phyloP scores from a whole-genome alignment of 768 basidiomycete species.

The Russula dissimulans region DNA sequence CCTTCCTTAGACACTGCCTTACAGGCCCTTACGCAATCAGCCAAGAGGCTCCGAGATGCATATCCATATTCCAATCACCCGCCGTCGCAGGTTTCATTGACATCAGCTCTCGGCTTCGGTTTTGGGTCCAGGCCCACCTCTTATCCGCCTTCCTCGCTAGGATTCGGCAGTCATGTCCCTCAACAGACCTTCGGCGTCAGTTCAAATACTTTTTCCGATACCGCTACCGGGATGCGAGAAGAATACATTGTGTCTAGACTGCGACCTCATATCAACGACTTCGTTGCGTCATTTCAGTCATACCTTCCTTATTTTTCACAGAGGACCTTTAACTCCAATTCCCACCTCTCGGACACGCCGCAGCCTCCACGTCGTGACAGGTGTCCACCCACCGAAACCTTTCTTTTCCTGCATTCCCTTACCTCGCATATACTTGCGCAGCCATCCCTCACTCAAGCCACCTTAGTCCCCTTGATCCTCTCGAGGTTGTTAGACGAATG shows the following conservation, averaged over 20 bases:
- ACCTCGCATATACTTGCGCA: conserved; percentile 61
- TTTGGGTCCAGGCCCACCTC: conserved; percentile 20
- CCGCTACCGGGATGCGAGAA: conserved; percentile 56
- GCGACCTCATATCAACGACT: conserved; percentile 66
- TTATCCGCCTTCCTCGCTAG: conserved; percentile 18
- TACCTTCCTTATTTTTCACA: conserved; percentile 83
- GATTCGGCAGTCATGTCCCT: conserved; percentile 22
- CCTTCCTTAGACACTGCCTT: conserved; percentile 70
- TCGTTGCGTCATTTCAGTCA: conserved; percentile 65
- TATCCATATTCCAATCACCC: conserved; percentile 66
- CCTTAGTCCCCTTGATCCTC: conserved; percentile 47
- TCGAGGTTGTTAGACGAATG: conserved; percentile 66
- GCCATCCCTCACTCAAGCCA: conserved; percentile 54
- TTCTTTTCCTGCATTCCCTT: conserved; percentile 56
- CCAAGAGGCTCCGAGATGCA: conserved; percentile 68
- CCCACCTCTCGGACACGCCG: conserved; percentile 25
- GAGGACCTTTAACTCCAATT: conserved; percentile 22
- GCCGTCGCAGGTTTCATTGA: conserved; percentile 26
- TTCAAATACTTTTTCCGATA: conserved; percentile 10
- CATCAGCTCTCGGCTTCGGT: conserved; percentile 29
- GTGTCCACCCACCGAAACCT: conserved; percentile 67
- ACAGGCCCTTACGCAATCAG: conserved; percentile 56
- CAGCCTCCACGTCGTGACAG: conserved; percentile 53
- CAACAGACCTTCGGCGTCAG: conserved; percentile 15
- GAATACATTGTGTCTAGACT: conserved; percentile 70